Evolutionary conservation across 2,329 filamentous ascomycete genomes (phyloP).

Genomic region (Zasmidium angulare): DNA sequence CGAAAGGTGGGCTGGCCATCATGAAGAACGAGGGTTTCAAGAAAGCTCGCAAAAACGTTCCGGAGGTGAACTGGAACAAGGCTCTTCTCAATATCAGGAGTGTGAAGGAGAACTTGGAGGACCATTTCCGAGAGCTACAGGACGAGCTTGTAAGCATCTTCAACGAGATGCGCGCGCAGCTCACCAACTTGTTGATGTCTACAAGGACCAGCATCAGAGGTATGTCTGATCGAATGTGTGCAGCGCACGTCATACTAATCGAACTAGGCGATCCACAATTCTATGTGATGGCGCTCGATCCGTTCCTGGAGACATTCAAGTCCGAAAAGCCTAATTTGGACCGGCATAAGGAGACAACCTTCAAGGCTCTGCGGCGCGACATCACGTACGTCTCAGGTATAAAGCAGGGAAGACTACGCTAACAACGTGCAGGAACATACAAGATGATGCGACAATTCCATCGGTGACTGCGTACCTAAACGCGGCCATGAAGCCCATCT

Average conservation of each 20-base stretch:
- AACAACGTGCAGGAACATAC: neutral
- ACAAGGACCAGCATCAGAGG: neutral
- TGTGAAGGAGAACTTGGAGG: neutral
- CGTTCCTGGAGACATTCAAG: constrained; percentile 13
- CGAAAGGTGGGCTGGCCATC: neutral
- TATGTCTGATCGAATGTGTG: neutral
- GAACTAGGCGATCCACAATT: constrained; percentile 5
- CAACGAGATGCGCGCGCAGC: neutral
- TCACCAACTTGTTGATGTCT: neutral
- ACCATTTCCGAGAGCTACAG: neutral
- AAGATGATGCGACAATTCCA: neutral
- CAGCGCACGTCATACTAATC: neutral
- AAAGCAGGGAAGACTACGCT: too few species aligned
- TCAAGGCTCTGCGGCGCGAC: neutral
- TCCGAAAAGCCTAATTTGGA: constrained; percentile 7
- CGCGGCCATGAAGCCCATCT: constrained; percentile 19
- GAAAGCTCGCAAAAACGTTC: neutral
- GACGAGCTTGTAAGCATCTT: neutral
- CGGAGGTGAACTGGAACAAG: neutral
- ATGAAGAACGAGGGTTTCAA: constrained; percentile 4
- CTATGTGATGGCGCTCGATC: constrained; percentile 12
- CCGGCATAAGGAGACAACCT: neutral
- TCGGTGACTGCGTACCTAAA: constrained; percentile 12
- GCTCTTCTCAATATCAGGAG: neutral
- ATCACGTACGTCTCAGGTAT: constrained; percentile 2